These are phyloP conservation scores for Aspergillus mulundensis DNA, from an alignment of 495 filamentous ascomycete species.

Conservation along the genomic window DNA sequence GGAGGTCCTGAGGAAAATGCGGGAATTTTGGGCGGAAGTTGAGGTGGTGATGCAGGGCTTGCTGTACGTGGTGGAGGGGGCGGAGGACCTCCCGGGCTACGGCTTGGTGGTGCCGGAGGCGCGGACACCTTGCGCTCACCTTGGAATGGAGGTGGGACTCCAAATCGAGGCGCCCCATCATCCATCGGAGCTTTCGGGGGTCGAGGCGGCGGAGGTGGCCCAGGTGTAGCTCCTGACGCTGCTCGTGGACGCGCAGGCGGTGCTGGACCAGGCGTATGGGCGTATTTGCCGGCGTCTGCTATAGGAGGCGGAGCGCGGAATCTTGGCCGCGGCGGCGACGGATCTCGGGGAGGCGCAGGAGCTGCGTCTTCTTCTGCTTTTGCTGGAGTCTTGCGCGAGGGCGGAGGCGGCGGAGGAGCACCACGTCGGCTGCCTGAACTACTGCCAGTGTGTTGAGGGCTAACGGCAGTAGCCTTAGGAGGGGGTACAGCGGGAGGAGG, in stretches of 20 bases:
- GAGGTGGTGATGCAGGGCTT: slow-evolving; percentile 53
- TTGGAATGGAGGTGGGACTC: slow-evolving; percentile 79
- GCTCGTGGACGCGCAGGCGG: slow-evolving; percentile 55
- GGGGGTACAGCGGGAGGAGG: slow-evolving; percentile 57
- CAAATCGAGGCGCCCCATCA: slow-evolving; percentile 59
- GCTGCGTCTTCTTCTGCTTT: slow-evolving; percentile 52
- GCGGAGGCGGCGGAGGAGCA: slow-evolving; percentile 80
- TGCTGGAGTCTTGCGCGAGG: slow-evolving; percentile 58
- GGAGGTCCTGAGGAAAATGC: slow-evolving; percentile 45
- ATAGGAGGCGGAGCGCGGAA: slow-evolving; percentile 83
- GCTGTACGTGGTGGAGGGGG: slow-evolving; percentile 65
- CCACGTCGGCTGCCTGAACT: slow-evolving; percentile 61
- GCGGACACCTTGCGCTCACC: slow-evolving; percentile 60
- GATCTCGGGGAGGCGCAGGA: slow-evolving; percentile 42
- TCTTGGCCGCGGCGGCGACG: slow-evolving; percentile 48
- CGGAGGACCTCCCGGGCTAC: slow-evolving; percentile 57
- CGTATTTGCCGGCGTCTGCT: slow-evolving; percentile 80
- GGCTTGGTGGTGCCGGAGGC: slow-evolving; percentile 72
- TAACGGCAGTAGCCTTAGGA: slow-evolving; percentile 46
- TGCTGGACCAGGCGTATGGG: slow-evolving; percentile 49
- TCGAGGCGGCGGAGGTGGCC: slow-evolving; percentile 78
- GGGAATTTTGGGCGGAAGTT: slow-evolving; percentile 69
- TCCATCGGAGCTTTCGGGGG: slow-evolving; percentile 85
- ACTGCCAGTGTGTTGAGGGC: slow-evolving; percentile 64
- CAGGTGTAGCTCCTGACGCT: slow-evolving; percentile 56